Evolutionary conservation across 1,139 yeast genomes (phyloP), one percentile per base, ranked within the genome.

Genomic region (Taphrina betulina): DNA sequence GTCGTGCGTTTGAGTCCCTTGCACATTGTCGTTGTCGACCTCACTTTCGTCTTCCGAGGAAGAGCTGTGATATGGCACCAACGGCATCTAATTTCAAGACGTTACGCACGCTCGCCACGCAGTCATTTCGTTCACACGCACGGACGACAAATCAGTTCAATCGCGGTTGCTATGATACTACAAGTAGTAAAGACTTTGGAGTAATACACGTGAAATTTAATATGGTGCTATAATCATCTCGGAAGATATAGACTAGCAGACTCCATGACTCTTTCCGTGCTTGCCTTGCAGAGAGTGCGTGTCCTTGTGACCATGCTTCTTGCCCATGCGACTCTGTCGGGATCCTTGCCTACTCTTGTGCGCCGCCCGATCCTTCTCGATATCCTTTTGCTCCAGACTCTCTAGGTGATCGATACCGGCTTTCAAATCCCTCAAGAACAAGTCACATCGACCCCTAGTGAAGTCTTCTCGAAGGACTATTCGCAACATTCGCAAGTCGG

Each of bases 381-480:
- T 12, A 12, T 43, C 48, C 38, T 43, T 43, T 34, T 34, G 26
- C 42, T 45, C 52, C 17, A 45, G 42, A 5, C 34, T 23, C 45
- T 31, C 46, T 12, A 52, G 42, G 16, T 50, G 45, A 7, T 82
- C 81, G 26, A 80, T 72, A 40, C 79, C 76, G 43, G 73, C 74
- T 57, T 81, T 75, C 55, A 83, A 76, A 66, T 85, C 95, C 60
- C 73, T 74, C 78, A 87, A 76, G 65, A 88, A 75, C 67, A 81
- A 79, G 64, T 85, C 88, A 54, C 88, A 75, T 64, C 89, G 73
- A 67, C 85, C 89, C 62, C 84, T 75, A 29, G 85, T 77, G 67
- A 89, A 72, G 52, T 84, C 81, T 63, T 78, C 79, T 65, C 95
- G 79, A 48, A 87, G 90, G 28, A 89, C 96, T 20, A 89, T 88